A percentile compares a stretch with the other conserved stretches of the same genome.
Conservation (phyloP, 2,329 filamentous ascomycete genomes). For the Diplodia corticola region DNA sequence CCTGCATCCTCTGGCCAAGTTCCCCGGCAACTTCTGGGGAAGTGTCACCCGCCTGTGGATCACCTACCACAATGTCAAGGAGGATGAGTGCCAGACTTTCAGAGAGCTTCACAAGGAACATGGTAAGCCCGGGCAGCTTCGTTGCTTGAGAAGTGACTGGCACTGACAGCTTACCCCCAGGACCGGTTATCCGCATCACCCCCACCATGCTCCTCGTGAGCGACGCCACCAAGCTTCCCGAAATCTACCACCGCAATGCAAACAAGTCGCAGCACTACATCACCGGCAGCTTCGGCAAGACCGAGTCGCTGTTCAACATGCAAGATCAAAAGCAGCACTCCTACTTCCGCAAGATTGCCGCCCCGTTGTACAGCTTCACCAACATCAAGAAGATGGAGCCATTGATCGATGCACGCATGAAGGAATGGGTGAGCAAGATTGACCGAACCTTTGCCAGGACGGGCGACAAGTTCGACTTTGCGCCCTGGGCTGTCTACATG, state of each 20-base stretch:
- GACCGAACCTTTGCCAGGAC: slow-evolving; percentile 48
- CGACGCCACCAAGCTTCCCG: slow-evolving; percentile 56
- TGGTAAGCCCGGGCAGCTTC: slow-evolving; percentile 38
- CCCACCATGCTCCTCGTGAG: slow-evolving; percentile 56
- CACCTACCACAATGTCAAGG: slow-evolving; percentile 52
- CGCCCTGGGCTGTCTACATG: slow-evolving; percentile 57
- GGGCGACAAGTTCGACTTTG: slow-evolving; percentile 54
- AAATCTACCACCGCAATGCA: slow-evolving; percentile 57
- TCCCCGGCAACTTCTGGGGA: slow-evolving; percentile 58
- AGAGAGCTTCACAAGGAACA: slow-evolving; percentile 50
- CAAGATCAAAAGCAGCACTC: slow-evolving; percentile 54
- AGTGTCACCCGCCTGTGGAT: slow-evolving; percentile 56
- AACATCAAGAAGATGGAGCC: slow-evolving; percentile 62
- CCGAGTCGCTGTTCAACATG: slow-evolving; percentile 60
- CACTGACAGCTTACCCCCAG: slow-evolving; percentile 33
- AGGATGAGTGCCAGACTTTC: slow-evolving; percentile 47
- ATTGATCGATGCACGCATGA: slow-evolving; percentile 53
- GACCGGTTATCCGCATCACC: slow-evolving; percentile 55
- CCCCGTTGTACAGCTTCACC: slow-evolving; percentile 56
- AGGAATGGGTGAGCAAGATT: slow-evolving; percentile 53
- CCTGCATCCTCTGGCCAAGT: slow-evolving; percentile 54
- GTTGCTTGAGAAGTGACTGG: not conserved
- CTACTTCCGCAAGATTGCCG: slow-evolving; percentile 55
- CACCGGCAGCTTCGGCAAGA: slow-evolving; percentile 58
- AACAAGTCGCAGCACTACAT: slow-evolving; percentile 62